A percentile compares a stretch with the other conserved stretches of the same genome.
Evolutionary conservation across 208 protist genomes (phyloP).

Genomic region (Leishmania gerbilli): DNA sequence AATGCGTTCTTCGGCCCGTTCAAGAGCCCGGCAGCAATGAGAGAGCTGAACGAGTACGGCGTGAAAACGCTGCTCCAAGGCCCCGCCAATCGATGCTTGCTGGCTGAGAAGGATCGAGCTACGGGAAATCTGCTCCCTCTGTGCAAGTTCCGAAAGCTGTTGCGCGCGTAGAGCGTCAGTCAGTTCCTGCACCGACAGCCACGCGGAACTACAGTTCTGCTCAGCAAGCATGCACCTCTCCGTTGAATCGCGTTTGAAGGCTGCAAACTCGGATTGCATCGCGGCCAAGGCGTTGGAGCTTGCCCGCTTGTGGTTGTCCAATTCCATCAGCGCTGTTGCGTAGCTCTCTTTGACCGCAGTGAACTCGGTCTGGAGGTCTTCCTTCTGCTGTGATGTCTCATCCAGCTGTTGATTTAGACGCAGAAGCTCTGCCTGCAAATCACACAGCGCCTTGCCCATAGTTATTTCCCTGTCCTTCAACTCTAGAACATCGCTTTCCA

Average conservation of each 20-base stretch:
- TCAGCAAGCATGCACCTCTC: conserved; percentile 29
- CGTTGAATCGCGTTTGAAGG: conserved; percentile 11
- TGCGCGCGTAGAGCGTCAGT: conserved; percentile 32
- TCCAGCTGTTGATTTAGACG: conserved; percentile 24
- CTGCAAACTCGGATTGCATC: conserved; percentile 20
- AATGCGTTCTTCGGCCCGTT: conserved; percentile 1
- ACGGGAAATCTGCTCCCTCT: conserved; percentile 23
- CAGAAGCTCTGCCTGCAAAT: conserved; percentile 30
- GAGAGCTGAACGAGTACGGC: background rate
- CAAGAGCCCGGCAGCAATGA: background rate
- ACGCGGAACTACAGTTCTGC: conserved; percentile 27
- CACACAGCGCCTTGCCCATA: conserved; percentile 33
- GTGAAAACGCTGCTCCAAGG: background rate
- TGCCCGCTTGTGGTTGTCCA: conserved; percentile 45
- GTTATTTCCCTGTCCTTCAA: conserved; percentile 29
- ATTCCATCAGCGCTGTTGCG: conserved; percentile 54
- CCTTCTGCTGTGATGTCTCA: conserved; percentile 33
- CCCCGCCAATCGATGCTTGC: background rate
- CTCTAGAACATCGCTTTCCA: conserved; percentile 48
- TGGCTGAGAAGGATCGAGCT: conserved; percentile 11
- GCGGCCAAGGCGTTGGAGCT: conserved; percentile 4
- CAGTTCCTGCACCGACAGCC: conserved; percentile 32
- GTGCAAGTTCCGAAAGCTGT: conserved; percentile 19
- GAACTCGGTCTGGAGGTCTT: conserved; percentile 56
- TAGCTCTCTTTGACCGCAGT: conserved; percentile 64